Evolutionary conservation across 768 basidiomycete species (phyloP), one percentile per base, ranked within the genome.

Genomic region (Rhodosporidiobolus sp.): DNA sequence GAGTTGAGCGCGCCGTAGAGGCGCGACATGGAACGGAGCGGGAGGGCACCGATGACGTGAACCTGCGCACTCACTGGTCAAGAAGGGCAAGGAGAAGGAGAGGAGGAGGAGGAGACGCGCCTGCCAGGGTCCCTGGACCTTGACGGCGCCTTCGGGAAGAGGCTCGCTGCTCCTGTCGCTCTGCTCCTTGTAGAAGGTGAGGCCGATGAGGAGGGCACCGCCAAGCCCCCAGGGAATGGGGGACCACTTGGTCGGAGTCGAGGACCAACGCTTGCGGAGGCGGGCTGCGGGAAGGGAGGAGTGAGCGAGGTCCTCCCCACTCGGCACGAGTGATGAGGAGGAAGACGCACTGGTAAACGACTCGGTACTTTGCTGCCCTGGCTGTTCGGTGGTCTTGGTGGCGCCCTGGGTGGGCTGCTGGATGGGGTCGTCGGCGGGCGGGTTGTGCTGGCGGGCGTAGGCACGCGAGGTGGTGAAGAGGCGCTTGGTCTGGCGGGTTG

Each of bases 1-100:
- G 90, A 90, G 83, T 97, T 99, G 72, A 98, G 78, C 81, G 94
- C 94, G 11, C 96, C 96, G 94, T 95, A 98, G 10, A 98, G 82
- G 3, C 94, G 89, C n/a, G 95, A 98, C 79, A 97, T 87, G 72
- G 93, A 93, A 53, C 94, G 88, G 11, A 98, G 86, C 0, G 96
- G 96, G 2, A 99, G 86, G 17, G 94, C 94, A 63, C 94, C 95
- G 62, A 98, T 85, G 58, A 98, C 94, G 82, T 95, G 91, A n/a
- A 98, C 92, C 93, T 83, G 67, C 20, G 73, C 10, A 5, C 1
- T 38, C 6, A 3, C 10, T 19, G 14, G 45, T 54, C 10, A 49
- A 28, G 16, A 5, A 14, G 16, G n/a, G 1, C 10, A n/a, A n/a
- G 17, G 6, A 20, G 3, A 7, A 4, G 30, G 32, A 26, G 46